Conservation (phyloP, 1,139 yeast species). For the Arxiozyma telluris region DNA sequence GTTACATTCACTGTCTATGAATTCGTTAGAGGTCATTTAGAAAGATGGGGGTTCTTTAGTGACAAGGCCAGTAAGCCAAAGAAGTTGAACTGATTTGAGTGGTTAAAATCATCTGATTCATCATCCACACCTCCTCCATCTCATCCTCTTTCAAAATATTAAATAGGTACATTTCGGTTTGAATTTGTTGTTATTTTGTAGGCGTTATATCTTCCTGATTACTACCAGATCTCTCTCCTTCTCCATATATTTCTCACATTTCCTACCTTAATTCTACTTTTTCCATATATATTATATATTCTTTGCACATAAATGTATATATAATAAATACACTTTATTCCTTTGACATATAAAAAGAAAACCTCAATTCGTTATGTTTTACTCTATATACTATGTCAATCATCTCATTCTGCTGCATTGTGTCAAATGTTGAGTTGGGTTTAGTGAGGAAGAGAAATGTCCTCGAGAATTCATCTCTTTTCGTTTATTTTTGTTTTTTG, state of each 20-base stretch:
- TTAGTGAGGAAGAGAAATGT: no score
- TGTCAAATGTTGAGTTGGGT: no score
- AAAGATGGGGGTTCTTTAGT: constrained; percentile 30
- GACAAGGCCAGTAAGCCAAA: constrained; percentile 1
- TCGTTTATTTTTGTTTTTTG: no score
- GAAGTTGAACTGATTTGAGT: background rate
- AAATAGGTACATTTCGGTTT: no score
- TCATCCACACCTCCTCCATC: background rate
- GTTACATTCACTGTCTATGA: constrained; percentile 97
- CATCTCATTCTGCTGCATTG: no score
- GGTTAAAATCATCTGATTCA: background rate
- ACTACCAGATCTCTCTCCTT: background rate
- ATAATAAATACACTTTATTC: background rate
- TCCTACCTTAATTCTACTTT: background rate
- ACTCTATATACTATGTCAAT: no score
- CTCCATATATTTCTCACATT: background rate
- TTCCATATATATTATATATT: no score
- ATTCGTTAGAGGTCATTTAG: constrained; percentile 65
- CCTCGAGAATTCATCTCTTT: no score
- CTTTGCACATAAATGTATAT: background rate
- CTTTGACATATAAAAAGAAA: background rate
- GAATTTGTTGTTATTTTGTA: no score
- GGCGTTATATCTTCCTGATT: no score
- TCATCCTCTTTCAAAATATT: background rate
- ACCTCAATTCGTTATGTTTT: no score